Evolutionary conservation across 306 rosid species (phyloP), one percentile per base, ranked within the genome.

Genomic region (Leucaena leucocephala): DNA sequence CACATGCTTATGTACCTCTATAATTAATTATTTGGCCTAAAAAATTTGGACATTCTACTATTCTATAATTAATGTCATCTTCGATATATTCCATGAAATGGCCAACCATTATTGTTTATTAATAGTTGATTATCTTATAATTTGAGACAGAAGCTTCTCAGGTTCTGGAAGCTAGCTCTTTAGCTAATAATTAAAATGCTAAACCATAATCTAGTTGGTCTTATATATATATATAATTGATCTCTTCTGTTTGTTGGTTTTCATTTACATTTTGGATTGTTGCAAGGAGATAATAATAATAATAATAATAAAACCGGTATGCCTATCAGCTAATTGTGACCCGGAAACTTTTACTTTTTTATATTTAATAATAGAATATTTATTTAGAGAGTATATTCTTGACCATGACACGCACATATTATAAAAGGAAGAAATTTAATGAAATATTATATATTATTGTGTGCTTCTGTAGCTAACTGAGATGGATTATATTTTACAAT

Each of bases 121-220:
- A 65, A 13, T 3, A 27, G 27, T 0, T 27, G 27, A 27, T 27
- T 27, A 35, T 58, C 40, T 58, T 19, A 40, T 49, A 48, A 54
- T 36, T 52, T 16, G 42, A 64, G 22, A 62, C 73, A 65, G 27
- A 42, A 59, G 44, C 9, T 39, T 68, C 21, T 58, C 8, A 44
- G 10, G n/a, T 65, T 48, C 34, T 42, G 44, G 35, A 78, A 57
- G 46, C 33, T 55, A 67, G 39, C 33, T 19, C 27, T 27, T 13
- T 63, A 4, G 52, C 38, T 77, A 38, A 65, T 35, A 62, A 82
- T 82, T 66, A 49, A 79, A 79, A 69, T 50, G 39, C 15, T 45
- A 44, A 43, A 42, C 1, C 49, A 68, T 49, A 40, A 49, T 59
- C 54, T 61, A 74, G 40, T 67, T 54, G 10, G 59, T 54, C 8